Evolutionary conservation across 116 monocot genomes (phyloP), one percentile per base, ranked within the genome.

Genomic region (Cymodocea nodosa): DNA sequence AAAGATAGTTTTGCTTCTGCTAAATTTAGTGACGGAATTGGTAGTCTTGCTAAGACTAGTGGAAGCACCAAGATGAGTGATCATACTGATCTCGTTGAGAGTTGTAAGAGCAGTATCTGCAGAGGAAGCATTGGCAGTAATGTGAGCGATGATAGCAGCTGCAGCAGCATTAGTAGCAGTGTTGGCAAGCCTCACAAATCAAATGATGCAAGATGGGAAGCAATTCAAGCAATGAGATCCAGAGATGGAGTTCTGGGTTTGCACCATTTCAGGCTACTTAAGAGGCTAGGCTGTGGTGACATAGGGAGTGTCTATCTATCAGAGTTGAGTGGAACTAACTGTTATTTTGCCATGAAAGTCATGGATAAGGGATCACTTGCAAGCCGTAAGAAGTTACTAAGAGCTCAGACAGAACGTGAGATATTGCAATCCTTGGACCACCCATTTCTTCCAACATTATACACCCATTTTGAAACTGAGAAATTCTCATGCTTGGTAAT

Each of bases 401-500:
- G 87, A 52, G 84, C 87, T 63, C 87, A 84, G 61, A 87, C 78
- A 13, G 84, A 87, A 58, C 76, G 81, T 69, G 87, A 87, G 52
- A 87, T 87, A 50, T 64, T 87, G 72, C 84, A 84, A 48, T 81
- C 56, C 18, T 60, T 87, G 30, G 87, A 87, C 50, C 87, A 87
- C 79, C 87, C 87, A 1, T 87, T 87, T 70, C 87, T 87, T 71
- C 87, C 87, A 8, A 87, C 84, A 49, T 56, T 87, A 20, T 87
- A 84, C 57, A 74, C 87, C 7, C 87, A 87, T 59, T 87, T 87
- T 67, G 87, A 87, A 65, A 87, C 84, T 10, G 84, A 87, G 25
- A 84, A 87, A 48, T 84, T 84, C 75, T 87, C 84, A 3, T 87
- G 87, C 69, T 67, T 87, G 64, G 84, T 87, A 23, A 87, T 87